phyloP scores from a whole-genome alignment of 2,329 filamentous ascomycete genomes.

The Sporothrix inflata region DNA sequence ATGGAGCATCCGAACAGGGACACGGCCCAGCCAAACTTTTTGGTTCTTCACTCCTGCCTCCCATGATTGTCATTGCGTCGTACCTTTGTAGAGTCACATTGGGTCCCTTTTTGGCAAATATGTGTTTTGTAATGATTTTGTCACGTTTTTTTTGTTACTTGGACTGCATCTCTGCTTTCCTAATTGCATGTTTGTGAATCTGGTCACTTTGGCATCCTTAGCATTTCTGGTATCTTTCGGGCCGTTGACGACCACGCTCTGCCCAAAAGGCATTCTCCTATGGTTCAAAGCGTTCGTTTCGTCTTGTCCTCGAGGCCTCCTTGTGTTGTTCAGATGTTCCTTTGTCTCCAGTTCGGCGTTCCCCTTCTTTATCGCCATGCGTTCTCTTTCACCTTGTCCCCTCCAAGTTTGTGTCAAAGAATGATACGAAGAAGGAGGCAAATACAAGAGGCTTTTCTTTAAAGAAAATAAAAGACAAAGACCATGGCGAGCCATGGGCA shows the following conservation, averaged over 20 bases:
- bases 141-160: neutral
- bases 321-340: neutral
- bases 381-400: neutral
- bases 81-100: neutral
- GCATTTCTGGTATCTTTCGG: constrained; percentile 1
- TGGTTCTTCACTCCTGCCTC: neutral
- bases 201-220: neutral
- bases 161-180: neutral
- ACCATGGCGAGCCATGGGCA: neutral
- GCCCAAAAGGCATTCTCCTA: neutral
- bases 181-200: neutral
- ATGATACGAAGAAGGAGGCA: neutral
- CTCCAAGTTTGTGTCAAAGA: neutral
- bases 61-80: neutral
- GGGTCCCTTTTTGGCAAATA: neutral
- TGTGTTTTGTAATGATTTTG: neutral
- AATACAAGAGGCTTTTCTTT: neutral
- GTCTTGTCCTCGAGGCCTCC: constrained; percentile 14
- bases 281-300: neutral
- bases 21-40: neutral
- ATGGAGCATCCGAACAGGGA: constrained; percentile 11
- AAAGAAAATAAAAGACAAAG: neutral
- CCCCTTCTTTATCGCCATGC: neutral
- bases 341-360: neutral
- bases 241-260: neutral